phyloP scores from a whole-genome alignment of 2,329 filamentous ascomycete genomes.

The Venturia aucupariae region DNA sequence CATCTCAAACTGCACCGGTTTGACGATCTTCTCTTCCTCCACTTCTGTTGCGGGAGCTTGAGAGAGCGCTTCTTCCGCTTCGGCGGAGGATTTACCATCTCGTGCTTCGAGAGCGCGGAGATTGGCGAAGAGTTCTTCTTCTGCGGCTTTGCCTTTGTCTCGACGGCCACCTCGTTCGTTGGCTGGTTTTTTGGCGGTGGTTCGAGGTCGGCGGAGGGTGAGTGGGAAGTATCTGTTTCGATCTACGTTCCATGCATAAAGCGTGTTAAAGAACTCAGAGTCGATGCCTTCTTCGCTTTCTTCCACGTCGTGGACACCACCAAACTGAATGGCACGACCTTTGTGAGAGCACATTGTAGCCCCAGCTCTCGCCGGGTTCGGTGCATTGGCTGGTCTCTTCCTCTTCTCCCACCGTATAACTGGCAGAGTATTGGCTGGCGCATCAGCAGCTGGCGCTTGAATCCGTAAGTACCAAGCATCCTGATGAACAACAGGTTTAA shows the following conservation, averaged over 20 bases:
- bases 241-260: constrained; percentile 92
- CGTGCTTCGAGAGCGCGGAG: constrained; percentile 77
- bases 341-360: constrained; percentile 93
- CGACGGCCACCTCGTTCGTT: constrained; percentile 42
- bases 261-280: constrained; percentile 88
- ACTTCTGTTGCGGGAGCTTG: constrained; percentile 37
- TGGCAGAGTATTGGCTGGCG: constrained; percentile 55
- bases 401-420: constrained; percentile 82
- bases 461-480: constrained; percentile 91
- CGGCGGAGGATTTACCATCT: constrained; percentile 44
- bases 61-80: constrained; percentile 27
- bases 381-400: constrained; percentile 85
- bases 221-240: constrained; percentile 91
- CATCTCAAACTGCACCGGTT: constrained; percentile 63
- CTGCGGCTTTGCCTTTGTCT: constrained; percentile 68
- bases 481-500: constrained; percentile 85
- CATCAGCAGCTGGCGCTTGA: constrained; percentile 59
- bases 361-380: constrained; percentile 73
- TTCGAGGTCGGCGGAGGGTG: constrained; percentile 62
- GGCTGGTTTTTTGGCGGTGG: constrained; percentile 48
- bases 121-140: constrained; percentile 82
- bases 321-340: constrained; percentile 85
- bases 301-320: constrained; percentile 88
- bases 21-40: constrained; percentile 43
- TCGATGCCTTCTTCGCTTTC: constrained; percentile 91